phyloP scores from a whole-genome alignment of 805 yeast species.

The Hanseniaspora occidentalis region DNA sequence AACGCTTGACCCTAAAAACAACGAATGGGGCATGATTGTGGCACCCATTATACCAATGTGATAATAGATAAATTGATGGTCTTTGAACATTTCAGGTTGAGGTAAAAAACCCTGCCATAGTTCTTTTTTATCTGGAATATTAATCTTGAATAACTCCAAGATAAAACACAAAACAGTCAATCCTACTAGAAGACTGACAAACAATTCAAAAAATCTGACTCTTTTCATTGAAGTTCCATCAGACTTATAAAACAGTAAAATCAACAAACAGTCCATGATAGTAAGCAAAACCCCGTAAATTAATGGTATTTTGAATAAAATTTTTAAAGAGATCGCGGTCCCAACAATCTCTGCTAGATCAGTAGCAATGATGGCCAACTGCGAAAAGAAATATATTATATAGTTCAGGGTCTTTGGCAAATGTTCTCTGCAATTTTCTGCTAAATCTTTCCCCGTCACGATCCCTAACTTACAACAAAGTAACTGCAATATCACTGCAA shows the following conservation, averaged over 20 bases:
- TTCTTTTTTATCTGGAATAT: constrained; percentile 52
- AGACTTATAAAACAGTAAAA: constrained; percentile 79
- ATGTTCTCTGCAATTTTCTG: constrained; percentile 68
- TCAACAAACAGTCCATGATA: constrained; percentile 73
- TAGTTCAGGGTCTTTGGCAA: constrained; percentile 45
- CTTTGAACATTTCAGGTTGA: constrained; percentile 33
- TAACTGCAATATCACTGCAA: constrained; percentile 75
- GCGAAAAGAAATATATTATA: constrained; percentile 64
- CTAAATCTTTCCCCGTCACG: constrained; percentile 79
- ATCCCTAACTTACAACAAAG: constrained; percentile 79
- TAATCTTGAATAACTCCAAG: constrained; percentile 59
- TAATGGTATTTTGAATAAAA: constrained; percentile 68
- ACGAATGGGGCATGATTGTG: constrained; percentile 87
- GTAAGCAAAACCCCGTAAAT: constrained; percentile 77
- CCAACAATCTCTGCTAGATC: constrained; percentile 97
- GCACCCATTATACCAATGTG: constrained; percentile 83
- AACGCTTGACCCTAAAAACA: constrained; percentile 74
- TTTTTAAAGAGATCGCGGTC: constrained; percentile 87
- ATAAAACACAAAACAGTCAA: constrained; percentile 77
- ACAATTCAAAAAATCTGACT: constrained; percentile 67
- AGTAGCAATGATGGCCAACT: constrained; percentile 85
- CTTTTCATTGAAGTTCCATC: constrained; percentile 59
- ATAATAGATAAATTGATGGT: constrained; percentile 39
- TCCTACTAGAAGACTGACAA: constrained; percentile 65
- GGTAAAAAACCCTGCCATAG: constrained; percentile 64